A percentile compares a stretch with the other conserved stretches of the same genome.
Evolutionary conservation across 2,329 filamentous ascomycete genomes (phyloP).

Genomic region (Cladorrhinum sp.): DNA sequence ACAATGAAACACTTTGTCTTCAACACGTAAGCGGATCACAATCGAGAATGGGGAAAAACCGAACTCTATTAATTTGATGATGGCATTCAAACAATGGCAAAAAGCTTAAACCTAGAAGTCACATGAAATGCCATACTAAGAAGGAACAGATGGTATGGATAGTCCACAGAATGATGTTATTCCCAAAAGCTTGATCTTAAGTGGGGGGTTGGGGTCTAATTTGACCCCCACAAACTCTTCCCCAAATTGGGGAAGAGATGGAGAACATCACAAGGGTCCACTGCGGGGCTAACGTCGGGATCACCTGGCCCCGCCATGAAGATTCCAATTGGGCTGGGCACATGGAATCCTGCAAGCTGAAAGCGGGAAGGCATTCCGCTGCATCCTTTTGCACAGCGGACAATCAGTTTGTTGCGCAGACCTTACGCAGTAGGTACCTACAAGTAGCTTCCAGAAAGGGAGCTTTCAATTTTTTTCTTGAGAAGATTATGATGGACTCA

Average conservation of each 20-base stretch:
- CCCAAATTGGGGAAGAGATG: not conserved
- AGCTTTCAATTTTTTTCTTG: not conserved
- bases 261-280: not conserved
- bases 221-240: slow-evolving; percentile 2
- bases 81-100: not conserved
- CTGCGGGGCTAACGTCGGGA: not conserved
- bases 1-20: too few relatives aligned
- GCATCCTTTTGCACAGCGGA: not conserved
- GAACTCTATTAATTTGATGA: not conserved
- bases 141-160: slow-evolving; percentile 1
- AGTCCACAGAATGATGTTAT: slow-evolving; percentile 2
- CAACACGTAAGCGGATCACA: too few relatives aligned
- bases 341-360: not conserved
- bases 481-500: slow-evolving; percentile 16
- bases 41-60: too few relatives aligned
- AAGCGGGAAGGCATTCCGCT: not conserved
- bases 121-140: not conserved
- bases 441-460: not conserved
- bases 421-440: not conserved
- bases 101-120: not conserved
- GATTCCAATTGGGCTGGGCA: slow-evolving; percentile 2
- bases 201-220: not conserved
- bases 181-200: not conserved
- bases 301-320: not conserved
- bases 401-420: not conserved